Base-by-base conservation (phyloP, 768 basidiomycete species). In the Auriscalpium vulgare region DNA sequence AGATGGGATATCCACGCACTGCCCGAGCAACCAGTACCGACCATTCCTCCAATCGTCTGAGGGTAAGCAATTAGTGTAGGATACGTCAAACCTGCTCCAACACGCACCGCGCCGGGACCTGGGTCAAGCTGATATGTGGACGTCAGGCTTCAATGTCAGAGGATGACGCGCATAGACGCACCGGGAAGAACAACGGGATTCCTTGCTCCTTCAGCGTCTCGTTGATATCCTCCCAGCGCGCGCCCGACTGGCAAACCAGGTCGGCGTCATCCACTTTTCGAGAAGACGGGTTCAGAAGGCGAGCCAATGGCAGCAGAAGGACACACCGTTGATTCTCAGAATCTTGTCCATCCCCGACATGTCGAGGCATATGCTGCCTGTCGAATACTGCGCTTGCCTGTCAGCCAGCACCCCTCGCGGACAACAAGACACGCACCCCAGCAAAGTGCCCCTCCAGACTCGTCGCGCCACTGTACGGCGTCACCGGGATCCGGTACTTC, bases 11-110 rank as follows among this genome's bases (percentile, higher is more conserved):
- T 47, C 10, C 14, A 76, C 80, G 77, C 71, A 80, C 91, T 92
- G 51, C 90, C 91, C 50, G 83, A 85, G 64, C 90, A 93, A 9
- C 90, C 89, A 2, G 91, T 94, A 9, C 85, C 85, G 51, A 89
- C 83, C 90, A 92, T 93, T 7, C 91, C 90, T 10, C 91, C 91
- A 59, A 92, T 90, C 13, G 89, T 90, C 75, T 87, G 51, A 34
- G 23, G 50, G 3, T 16, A 54, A 10, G 13, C 4, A 19, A 8
- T 13, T 49, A 45, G 52, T 21, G 17, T 1, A 37, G 6, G 23
- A 21, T 17, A 34, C 21, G 34, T 16, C 19, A 50, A 21, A 58
- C 82, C 29, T 29, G 29, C 5, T 29, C 4, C 29, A 29, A 29
- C 29, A 29, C 29, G 29, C 63, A 87, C 84, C 11, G 77, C 75